Percentiles rank a stretch among this genome's conserved stretches.
Conservation (phyloP, 2,329 filamentous ascomycete genomes). For the Colletotrichum sp. region DNA sequence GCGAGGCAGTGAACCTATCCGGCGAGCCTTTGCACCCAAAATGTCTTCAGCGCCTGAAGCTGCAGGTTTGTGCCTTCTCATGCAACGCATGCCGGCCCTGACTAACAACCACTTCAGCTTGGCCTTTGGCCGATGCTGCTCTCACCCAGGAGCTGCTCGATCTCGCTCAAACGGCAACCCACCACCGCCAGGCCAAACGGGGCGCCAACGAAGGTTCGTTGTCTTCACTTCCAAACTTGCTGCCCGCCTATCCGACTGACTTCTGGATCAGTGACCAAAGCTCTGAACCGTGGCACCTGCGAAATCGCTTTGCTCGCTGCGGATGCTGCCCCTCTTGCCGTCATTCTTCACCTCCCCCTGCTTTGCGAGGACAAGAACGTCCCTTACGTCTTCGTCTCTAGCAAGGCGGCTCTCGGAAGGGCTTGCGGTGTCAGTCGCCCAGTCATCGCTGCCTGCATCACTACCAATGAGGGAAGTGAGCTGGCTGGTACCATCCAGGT, state of each 20-base stretch:
- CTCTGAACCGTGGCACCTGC: slow-evolving; percentile 85
- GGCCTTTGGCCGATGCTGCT: slow-evolving; percentile 74
- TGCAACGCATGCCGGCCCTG: too few species aligned
- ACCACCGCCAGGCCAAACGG: slow-evolving; percentile 77
- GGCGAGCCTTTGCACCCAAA: not conserved
- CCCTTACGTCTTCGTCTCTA: slow-evolving; percentile 72
- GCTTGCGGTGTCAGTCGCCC: slow-evolving; percentile 87
- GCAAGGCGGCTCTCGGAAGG: slow-evolving; percentile 83
- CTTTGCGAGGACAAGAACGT: slow-evolving; percentile 81
- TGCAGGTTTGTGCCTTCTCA: too few species aligned
- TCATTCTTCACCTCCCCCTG: slow-evolving; percentile 86
- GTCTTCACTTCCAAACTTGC: not conserved
- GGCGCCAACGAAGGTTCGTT: slow-evolving; percentile 72
- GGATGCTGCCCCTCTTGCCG: slow-evolving; percentile 85
- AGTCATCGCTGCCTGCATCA: slow-evolving; percentile 87
- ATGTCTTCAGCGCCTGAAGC: too few species aligned
- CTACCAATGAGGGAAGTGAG: slow-evolving; percentile 88
- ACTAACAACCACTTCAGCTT: slow-evolving; percentile 47
- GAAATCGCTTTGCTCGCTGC: slow-evolving; percentile 90
- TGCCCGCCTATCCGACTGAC: not conserved
- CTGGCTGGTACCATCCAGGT: slow-evolving; percentile 85
- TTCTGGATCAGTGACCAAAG: slow-evolving; percentile 69
- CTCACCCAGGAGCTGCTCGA: slow-evolving; percentile 84
- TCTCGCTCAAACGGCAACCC: slow-evolving; percentile 76
- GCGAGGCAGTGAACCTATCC: not conserved